A percentile compares a stretch with the other conserved stretches of the same genome.
Conservation (phyloP, 2,329 filamentous ascomycete species). For the Dactylellina sp. region DNA sequence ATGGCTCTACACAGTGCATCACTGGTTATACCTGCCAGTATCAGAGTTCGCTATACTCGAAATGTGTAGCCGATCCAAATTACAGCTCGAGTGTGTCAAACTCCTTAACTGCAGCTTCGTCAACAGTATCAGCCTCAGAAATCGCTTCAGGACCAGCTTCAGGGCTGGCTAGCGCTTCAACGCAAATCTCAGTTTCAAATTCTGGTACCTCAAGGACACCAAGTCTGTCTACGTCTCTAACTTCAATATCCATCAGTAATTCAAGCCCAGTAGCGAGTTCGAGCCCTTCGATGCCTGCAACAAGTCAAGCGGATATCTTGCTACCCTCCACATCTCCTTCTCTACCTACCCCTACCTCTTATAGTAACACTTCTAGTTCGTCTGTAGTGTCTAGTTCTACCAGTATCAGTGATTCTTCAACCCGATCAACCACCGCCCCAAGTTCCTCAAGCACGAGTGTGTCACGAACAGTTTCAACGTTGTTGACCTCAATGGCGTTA, state of each 20-base stretch:
- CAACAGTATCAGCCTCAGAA: too few relatives aligned
- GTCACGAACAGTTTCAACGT: neutral
- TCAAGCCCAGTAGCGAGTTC: neutral
- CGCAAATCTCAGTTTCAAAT: neutral
- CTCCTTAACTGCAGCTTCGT: neutral
- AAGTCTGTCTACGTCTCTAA: neutral
- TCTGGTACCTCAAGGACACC: neutral
- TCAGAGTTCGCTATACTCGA: constrained; percentile 65
- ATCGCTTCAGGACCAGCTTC: too few relatives aligned
- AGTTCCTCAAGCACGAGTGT: neutral
- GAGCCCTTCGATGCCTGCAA: neutral
- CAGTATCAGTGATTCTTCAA: neutral
- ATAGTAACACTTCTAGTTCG: neutral
- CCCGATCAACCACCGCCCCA: neutral
- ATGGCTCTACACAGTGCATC: constrained; percentile 37
- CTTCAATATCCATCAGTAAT: neutral
- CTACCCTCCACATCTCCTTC: neutral
- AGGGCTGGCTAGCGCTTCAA: too few relatives aligned
- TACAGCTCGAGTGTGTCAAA: constrained; percentile 58
- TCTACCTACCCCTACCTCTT: neutral
- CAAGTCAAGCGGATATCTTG: too few relatives aligned
- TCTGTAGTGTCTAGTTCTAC: neutral
- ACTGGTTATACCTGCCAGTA: constrained; percentile 61
- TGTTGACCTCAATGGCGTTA: neutral
- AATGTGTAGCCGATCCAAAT: constrained; percentile 63